Base-by-base conservation (phyloP, 2,329 filamentous ascomycete genomes). In the Graphilbum fragrans region DNA sequence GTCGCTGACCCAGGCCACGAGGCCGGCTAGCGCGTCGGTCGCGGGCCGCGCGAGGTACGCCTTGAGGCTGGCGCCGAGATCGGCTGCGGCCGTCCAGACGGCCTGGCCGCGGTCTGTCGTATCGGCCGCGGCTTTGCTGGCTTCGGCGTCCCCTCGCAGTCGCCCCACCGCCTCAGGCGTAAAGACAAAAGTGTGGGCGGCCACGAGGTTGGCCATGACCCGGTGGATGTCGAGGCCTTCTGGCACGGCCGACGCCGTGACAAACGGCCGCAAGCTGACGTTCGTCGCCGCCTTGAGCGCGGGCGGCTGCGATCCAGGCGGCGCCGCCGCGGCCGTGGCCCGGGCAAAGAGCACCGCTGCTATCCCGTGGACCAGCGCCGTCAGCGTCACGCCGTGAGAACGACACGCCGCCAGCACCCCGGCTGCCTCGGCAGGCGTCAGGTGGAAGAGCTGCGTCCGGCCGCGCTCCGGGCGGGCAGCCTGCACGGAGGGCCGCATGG, bases 361-460 rank as follows among this genome's bases (percentile, higher is more conserved):
- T 1, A 75, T 55, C 3, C 59, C 63, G 27, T 74, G 65, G 1
- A 75, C 39, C 8, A 76, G 57, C 0, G 61, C 61, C 0, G 71
- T 75, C 7, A 76, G 50, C 3, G 69, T 71, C 14, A 62, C 56
- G 3, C 52, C 50, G 36, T 67, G 60, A 12, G 50, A 48, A 16
- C 68, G 58, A 43, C 66, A 67, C 2, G 54, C 58, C 1, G 52
- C 41, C 7, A 72, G 50, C 1, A 73, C 48, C 1, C 37, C 44
- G 2, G 47, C 21, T 0, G 64, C 50, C 5, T 48, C 50, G 2
- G 41, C 41, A 5, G 57, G 35, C 0, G 58, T 34, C 29, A 72
- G 42, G 18, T 57, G 50, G 35, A 73, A 35, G 2, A 62, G 51
- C 3, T 52, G 59, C 33, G 68, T 47, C 4, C 52, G 57, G 33